Conservation (phyloP, 768 basidiomycete species). For the Boletus vinaceobasis region DNA sequence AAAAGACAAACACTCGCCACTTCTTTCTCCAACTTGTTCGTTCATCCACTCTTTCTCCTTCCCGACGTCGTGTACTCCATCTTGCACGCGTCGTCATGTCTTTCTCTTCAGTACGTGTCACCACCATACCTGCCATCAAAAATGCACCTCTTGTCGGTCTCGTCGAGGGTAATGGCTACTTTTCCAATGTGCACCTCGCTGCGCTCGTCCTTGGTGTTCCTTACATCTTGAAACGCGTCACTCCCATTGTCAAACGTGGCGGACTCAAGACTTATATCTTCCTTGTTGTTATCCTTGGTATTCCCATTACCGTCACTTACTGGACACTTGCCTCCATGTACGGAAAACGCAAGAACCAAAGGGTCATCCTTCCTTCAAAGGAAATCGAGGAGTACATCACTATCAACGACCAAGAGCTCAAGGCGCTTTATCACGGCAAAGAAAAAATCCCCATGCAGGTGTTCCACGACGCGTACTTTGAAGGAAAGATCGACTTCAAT, state of each 20-base stretch:
- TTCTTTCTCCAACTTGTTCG: conserved; percentile 8
- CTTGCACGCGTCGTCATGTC: conserved; percentile 33
- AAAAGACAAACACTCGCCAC: neutral
- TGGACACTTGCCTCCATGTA: conserved; percentile 87
- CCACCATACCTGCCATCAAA: conserved; percentile 74
- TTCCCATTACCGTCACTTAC: conserved; percentile 80
- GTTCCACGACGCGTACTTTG: conserved; percentile 97
- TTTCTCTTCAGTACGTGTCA: conserved; percentile 51
- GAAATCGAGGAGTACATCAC: conserved; percentile 88
- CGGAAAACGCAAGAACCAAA: conserved; percentile 78
- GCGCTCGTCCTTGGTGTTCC: conserved; percentile 75
- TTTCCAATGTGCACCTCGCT: conserved; percentile 79
- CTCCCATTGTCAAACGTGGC: conserved; percentile 79
- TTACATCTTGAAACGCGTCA: conserved; percentile 75
- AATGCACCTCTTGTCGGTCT: conserved; percentile 82
- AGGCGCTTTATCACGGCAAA: conserved; percentile 73
- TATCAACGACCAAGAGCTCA: conserved; percentile 81
- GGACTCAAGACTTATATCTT: conserved; percentile 87
- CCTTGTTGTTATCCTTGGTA: conserved; percentile 66
- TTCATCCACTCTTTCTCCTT: conserved; percentile 17
- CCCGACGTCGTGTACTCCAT: conserved; percentile 4
- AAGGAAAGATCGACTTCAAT: conserved; percentile 94
- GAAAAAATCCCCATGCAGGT: conserved; percentile 96
- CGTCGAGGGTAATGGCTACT: conserved; percentile 81
- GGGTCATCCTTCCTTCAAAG: conserved; percentile 79